A percentile compares a stretch with the other conserved stretches of the same genome.
These are phyloP conservation scores for Lentinus polychrous DNA, from an alignment of 1,284 basidiomycete genomes.

Conservation along the genomic window DNA sequence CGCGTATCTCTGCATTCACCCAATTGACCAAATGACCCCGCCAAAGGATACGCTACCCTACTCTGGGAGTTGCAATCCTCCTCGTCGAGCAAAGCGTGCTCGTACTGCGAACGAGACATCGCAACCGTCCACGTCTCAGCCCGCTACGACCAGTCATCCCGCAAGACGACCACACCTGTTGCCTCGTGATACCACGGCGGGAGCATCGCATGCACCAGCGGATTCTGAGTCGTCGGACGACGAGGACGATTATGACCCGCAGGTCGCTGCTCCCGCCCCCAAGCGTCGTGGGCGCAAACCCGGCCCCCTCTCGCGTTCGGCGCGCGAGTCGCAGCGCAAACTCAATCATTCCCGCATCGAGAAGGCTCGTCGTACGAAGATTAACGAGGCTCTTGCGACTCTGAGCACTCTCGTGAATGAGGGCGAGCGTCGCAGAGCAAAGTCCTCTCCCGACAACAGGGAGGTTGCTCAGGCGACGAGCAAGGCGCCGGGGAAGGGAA, in stretches of 20 bases:
- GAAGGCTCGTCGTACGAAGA: constrained; percentile 76
- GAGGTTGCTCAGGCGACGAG: constrained; percentile 19
- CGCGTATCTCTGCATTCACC: constrained; percentile 2
- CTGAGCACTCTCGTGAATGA: constrained; percentile 55
- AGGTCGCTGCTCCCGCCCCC: constrained; percentile 18
- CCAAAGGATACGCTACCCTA: constrained; percentile 26
- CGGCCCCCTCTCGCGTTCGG: constrained; percentile 57
- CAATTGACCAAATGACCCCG: neutral
- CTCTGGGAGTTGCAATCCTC: constrained; percentile 48
- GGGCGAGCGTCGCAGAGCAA: constrained; percentile 22
- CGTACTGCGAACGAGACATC: constrained; percentile 17
- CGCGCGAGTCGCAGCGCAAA: constrained; percentile 71
- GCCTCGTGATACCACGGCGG: constrained; percentile 15
- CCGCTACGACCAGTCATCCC: constrained; percentile 10
- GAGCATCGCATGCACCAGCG: too few relatives aligned
- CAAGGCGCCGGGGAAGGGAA: constrained; percentile 32
- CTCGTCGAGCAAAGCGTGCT: constrained; percentile 47
- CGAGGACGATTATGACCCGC: constrained; percentile 27
- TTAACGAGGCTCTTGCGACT: constrained; percentile 70
- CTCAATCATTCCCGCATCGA: constrained; percentile 81
- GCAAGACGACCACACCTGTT: constrained; percentile 19
- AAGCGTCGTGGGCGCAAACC: constrained; percentile 65
- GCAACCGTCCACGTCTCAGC: constrained; percentile 6
- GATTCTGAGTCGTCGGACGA: constrained; percentile 6
- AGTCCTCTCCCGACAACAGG: constrained; percentile 22